Conservation (phyloP, 2,329 filamentous ascomycete species). For the Penicillium sumatraense region DNA sequence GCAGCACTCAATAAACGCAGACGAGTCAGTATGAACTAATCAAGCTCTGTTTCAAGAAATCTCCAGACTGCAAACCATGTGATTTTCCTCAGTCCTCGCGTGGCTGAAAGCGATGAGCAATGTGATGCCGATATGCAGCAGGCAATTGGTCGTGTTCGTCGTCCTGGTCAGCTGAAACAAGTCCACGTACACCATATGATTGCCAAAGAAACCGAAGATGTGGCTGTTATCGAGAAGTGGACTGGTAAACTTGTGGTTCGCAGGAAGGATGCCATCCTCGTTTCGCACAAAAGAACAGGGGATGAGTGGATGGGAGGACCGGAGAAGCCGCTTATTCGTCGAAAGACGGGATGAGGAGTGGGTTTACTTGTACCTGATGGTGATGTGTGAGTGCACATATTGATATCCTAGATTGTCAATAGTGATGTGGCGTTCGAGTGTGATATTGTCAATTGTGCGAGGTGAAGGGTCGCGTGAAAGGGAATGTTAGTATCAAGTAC, state of each 20-base stretch:
- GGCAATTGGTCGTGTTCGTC: constrained; percentile 63
- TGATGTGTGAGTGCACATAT: neutral
- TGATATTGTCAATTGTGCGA: neutral
- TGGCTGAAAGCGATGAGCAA: constrained; percentile 54
- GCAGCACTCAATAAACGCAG: no score
- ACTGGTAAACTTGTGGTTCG: neutral
- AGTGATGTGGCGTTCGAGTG: neutral
- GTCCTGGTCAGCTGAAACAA: constrained; percentile 61
- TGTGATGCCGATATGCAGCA: constrained; percentile 66
- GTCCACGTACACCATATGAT: constrained; percentile 63
- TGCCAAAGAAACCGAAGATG: constrained; percentile 49
- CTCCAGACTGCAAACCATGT: constrained; percentile 67
- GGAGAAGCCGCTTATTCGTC: neutral
- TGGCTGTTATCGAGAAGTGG: constrained; percentile 38
- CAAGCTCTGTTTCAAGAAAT: constrained; percentile 52
- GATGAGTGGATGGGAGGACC: neutral
- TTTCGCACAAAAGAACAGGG: neutral
- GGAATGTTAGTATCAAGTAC: neutral
- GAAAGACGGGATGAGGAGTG: neutral
- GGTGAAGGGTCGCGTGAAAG: neutral
- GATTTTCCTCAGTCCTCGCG: constrained; percentile 64
- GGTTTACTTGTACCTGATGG: neutral
- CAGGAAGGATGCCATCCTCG: neutral
- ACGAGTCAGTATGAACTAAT: constrained; percentile 13
- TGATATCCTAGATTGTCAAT: neutral